Evolutionary conservation across 192 early-diverging fungal genomes (phyloP).

Genomic region (Rhizoclosmatium sp.): DNA sequence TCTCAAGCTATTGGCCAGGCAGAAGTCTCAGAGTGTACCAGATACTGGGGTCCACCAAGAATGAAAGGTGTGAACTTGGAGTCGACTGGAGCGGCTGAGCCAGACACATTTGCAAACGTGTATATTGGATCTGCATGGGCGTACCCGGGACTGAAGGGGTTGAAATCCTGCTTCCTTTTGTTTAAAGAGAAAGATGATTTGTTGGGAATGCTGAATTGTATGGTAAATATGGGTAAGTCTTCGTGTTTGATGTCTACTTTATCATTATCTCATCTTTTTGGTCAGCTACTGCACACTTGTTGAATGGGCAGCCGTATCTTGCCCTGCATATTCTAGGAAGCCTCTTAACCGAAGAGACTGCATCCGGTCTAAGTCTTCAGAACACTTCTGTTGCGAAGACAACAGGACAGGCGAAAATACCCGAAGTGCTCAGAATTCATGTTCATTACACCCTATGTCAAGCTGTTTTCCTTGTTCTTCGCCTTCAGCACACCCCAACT

Average conservation of each 20-base stretch:
- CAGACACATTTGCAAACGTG: constrained; percentile 35
- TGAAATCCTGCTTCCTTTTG: background rate
- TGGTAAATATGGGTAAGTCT: constrained; percentile 35
- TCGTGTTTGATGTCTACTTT: background rate
- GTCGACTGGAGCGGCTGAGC: constrained; percentile 33
- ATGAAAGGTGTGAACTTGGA: constrained; percentile 42
- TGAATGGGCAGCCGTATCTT: constrained; percentile 33
- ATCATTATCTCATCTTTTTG: constrained; percentile 12
- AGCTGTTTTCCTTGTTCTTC: constrained; percentile 48
- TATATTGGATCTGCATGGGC: constrained; percentile 38
- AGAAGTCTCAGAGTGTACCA: constrained; percentile 47
- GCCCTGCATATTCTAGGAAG: constrained; percentile 8
- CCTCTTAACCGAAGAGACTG: constrained; percentile 17
- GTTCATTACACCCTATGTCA: constrained; percentile 48
- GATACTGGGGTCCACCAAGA: constrained; percentile 42
- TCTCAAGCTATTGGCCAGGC: constrained; percentile 45
- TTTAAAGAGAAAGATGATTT: constrained; percentile 31
- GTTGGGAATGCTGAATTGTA: constrained; percentile 28
- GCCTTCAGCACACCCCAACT: constrained; percentile 33
- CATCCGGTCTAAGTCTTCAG: constrained; percentile 9
- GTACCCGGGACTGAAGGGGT: constrained; percentile 30
- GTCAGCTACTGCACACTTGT: constrained; percentile 41
- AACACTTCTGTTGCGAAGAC: background rate
- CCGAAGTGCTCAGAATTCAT: constrained; percentile 42
- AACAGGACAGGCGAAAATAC: constrained; percentile 17